These are phyloP conservation scores for Cinnamomum chago DNA, from an alignment of 164 flowering plant species.

Conservation along the genomic window DNA sequence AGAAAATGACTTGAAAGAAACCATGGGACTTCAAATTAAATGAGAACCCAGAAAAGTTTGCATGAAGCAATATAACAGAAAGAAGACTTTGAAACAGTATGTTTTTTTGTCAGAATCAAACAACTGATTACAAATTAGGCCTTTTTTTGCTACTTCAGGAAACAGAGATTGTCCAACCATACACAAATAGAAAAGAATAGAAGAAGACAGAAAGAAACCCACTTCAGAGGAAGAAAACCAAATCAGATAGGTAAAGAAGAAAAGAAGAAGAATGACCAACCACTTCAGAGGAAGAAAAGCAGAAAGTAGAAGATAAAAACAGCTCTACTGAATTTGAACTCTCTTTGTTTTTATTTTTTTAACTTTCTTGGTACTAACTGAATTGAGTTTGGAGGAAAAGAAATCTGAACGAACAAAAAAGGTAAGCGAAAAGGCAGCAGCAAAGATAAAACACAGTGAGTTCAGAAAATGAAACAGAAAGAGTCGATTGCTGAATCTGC, in stretches of 20 bases:
- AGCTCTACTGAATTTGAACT: not conserved
- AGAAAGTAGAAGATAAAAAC: not conserved
- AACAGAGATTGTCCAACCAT: not conserved
- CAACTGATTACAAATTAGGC: not conserved
- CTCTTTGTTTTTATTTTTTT: too few species aligned
- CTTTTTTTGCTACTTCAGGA: not conserved
- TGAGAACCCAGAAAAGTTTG: constrained; percentile 2
- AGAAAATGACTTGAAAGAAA: constrained; percentile 11
- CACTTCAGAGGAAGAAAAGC: not conserved
- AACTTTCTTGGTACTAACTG: not conserved
- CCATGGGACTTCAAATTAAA: constrained; percentile 11
- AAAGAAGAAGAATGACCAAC: not conserved
- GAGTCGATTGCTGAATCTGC: not conserved
- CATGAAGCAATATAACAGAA: not conserved
- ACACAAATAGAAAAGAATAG: too few species aligned
- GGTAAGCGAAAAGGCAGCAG: not conserved
- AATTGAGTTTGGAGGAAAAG: not conserved
- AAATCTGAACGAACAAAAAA: not conserved
- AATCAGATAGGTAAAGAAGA: not conserved
- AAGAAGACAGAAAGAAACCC: not conserved
- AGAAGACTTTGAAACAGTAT: not conserved
- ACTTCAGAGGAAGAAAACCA: not conserved
- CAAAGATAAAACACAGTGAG: not conserved
- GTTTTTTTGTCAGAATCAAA: not conserved
- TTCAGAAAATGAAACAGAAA: not conserved